These are phyloP conservation scores for Pythium insidiosum DNA, from an alignment of 352 stramenopile species.

Conservation along the genomic window DNA sequence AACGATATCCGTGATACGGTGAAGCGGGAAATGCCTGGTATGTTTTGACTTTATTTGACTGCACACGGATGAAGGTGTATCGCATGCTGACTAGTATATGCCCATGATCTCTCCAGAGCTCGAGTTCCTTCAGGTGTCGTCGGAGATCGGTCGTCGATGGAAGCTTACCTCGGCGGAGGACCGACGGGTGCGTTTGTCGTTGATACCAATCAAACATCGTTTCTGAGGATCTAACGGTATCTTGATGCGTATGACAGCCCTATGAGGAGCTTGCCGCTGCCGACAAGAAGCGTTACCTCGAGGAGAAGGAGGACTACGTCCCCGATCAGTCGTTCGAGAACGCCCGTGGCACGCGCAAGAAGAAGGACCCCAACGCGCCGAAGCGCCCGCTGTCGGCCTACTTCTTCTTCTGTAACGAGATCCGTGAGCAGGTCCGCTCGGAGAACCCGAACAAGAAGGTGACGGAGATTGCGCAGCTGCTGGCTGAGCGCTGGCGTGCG, in stretches of 20 bases:
- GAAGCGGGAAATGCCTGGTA: conserved; percentile 86
- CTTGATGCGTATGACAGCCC: conserved; percentile 29
- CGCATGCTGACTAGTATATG: too few species aligned
- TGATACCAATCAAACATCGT: too few species aligned
- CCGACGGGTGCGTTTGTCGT: conserved; percentile 24
- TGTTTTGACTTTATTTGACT: too few species aligned
- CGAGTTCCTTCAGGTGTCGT: conserved; percentile 79
- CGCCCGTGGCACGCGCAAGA: conserved; percentile 62
- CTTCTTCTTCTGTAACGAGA: conserved; percentile 94
- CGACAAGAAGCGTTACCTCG: conserved; percentile 82
- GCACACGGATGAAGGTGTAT: neutral
- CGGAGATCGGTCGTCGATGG: conserved; percentile 81
- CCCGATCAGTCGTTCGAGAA: conserved; percentile 75
- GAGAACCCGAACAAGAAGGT: conserved; percentile 94
- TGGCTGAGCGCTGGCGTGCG: conserved; percentile 80
- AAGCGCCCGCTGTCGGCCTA: conserved; percentile 94
- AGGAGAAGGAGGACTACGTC: conserved; percentile 88
- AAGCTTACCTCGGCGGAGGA: conserved; percentile 64
- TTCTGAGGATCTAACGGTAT: too few species aligned
- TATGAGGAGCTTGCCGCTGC: conserved; percentile 80
- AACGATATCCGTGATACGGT: conserved; percentile 86
- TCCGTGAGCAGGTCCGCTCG: conserved; percentile 82
- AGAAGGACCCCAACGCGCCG: conserved; percentile 90
- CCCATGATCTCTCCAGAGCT: too few species aligned
- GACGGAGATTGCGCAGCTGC: conserved; percentile 84